Conservation (phyloP, 768 basidiomycete species). For the Dentipellis sp. region DNA sequence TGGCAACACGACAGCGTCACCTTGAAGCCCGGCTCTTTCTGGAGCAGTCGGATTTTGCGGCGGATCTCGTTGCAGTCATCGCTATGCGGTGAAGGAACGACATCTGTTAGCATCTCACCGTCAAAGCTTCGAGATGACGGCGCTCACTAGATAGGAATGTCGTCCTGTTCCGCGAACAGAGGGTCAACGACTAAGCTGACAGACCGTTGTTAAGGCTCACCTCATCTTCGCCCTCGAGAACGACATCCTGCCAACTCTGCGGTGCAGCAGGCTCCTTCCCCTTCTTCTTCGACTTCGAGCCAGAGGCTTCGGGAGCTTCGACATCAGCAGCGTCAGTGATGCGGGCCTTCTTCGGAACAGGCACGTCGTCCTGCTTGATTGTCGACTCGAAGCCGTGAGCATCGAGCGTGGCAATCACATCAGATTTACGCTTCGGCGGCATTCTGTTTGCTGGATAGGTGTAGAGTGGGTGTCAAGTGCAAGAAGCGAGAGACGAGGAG, state of each 20-base stretch:
- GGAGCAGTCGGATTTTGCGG: conserved; percentile 32
- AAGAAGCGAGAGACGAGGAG: too few relatives aligned
- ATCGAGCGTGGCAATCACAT: conserved; percentile 18
- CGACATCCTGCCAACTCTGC: conserved; percentile 29
- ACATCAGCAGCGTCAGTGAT: conserved; percentile 17
- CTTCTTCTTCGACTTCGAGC: conserved; percentile 17
- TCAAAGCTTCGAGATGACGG: neutral
- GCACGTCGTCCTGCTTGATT: conserved; percentile 13
- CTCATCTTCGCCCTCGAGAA: conserved; percentile 33
- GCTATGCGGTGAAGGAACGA: conserved; percentile 13
- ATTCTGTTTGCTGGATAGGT: conserved; percentile 11
- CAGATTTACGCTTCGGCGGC: conserved; percentile 36
- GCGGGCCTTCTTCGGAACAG: conserved; percentile 25
- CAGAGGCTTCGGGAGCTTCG: conserved; percentile 13
- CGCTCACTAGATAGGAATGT: conserved; percentile 23
- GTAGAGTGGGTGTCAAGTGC: too few relatives aligned
- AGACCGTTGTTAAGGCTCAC: conserved; percentile 16
- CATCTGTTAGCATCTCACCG: neutral
- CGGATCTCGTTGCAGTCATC: conserved; percentile 39
- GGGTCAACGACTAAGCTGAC: neutral
- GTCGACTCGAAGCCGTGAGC: conserved; percentile 10
- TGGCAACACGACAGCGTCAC: conserved; percentile 15
- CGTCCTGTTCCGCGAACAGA: conserved; percentile 14
- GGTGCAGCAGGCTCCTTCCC: conserved; percentile 9
- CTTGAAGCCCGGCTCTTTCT: conserved; percentile 34